Conservation (phyloP, 2,329 filamentous ascomycete species). For the Colletotrichum viniferum region DNA sequence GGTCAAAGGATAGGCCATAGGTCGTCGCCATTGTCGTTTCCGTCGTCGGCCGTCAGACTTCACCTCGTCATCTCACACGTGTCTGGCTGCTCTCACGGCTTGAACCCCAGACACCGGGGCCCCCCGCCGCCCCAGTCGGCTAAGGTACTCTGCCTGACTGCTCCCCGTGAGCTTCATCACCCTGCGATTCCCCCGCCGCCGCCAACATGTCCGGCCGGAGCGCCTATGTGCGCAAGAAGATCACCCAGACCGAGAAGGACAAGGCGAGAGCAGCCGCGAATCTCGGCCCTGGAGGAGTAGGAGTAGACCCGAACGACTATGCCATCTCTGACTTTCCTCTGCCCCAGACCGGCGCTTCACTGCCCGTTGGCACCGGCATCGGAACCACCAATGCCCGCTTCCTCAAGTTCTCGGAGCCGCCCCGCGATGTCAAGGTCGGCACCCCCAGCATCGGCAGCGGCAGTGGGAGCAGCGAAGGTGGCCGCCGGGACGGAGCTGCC, state of each 20-base stretch:
- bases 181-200: background rate
- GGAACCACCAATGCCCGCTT: constrained; percentile 47
- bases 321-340: constrained; percentile 40
- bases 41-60: background rate
- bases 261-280: constrained; percentile 42
- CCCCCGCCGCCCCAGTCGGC: background rate
- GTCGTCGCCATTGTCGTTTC: background rate
- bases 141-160: background rate
- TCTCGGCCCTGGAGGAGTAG: constrained; percentile 22
- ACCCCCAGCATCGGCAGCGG: constrained; percentile 39
- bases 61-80: background rate
- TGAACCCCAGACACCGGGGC: background rate
- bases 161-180: background rate
- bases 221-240: constrained; percentile 64
- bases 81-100: background rate
- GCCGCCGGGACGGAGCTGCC: constrained; percentile 31
- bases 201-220: constrained; percentile 60
- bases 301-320: constrained; percentile 40
- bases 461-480: constrained; percentile 41
- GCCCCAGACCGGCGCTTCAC: constrained; percentile 36
- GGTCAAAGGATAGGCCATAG: background rate
- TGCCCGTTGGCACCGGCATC: constrained; percentile 38
- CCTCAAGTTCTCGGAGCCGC: constrained; percentile 48
- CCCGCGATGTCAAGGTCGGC: constrained; percentile 31
- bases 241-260: constrained; percentile 49